Evolutionary conservation across 768 basidiomycete species (phyloP).

Genomic region (Boletus rufocinnamomeus): DNA sequence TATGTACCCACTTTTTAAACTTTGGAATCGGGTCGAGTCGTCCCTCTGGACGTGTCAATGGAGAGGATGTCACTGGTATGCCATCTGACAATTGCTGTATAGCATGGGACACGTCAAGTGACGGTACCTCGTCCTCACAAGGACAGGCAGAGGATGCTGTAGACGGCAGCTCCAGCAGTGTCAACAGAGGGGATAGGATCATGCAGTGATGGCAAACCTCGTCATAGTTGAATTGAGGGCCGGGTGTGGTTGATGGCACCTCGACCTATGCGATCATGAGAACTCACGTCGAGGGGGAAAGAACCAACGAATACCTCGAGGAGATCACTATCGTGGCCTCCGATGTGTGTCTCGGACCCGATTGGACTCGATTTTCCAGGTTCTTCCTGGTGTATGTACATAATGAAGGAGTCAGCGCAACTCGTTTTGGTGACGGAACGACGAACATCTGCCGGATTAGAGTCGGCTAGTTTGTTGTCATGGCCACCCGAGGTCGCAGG

Average conservation of each 20-base stretch:
- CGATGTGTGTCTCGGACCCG: background rate
- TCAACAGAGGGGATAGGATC: background rate
- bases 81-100: no score
- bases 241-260: background rate
- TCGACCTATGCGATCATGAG: background rate
- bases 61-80: background rate
- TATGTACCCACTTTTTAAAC: background rate
- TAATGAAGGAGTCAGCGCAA: no score
- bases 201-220: background rate
- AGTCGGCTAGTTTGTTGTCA: no score
- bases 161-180: background rate
- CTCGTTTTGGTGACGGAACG: no score
- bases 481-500: no score
- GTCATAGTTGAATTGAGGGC: background rate
- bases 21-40: background rate
- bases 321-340: background rate
- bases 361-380: background rate
- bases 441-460: no score
- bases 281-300: background rate
- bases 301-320: background rate
- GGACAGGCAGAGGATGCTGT: background rate
- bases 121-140: background rate
- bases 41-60: no score
- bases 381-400: no score
- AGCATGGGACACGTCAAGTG: no score